Percentiles rank a stretch among this genome's conserved stretches.
Conservation (phyloP, 495 filamentous ascomycete genomes). For the Aspergillus avenaceus region DNA sequence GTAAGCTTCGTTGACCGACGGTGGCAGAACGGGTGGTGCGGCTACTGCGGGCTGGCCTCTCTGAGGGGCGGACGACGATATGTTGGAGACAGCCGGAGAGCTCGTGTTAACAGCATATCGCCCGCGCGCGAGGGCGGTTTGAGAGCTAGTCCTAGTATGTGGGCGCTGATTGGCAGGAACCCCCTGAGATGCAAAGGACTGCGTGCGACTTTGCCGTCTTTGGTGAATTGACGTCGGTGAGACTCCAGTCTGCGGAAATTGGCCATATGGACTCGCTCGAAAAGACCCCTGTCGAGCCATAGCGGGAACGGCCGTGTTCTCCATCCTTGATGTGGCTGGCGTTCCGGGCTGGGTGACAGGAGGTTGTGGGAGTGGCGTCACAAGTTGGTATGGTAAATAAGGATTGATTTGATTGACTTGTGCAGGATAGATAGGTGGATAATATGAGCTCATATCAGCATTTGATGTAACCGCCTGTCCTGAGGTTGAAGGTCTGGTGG, state of each 20-base stretch:
- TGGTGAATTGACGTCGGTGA: slow-evolving; percentile 6
- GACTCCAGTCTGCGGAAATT: slow-evolving; percentile 6
- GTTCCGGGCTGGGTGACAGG: background rate
- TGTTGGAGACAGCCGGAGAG: background rate
- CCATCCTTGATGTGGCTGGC: background rate
- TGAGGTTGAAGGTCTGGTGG: background rate
- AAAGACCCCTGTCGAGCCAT: background rate
- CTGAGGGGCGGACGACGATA: background rate
- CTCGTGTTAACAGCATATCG: background rate
- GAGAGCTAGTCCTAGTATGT: background rate
- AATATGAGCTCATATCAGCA: background rate
- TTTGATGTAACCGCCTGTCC: background rate
- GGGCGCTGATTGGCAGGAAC: background rate
- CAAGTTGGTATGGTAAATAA: background rate
- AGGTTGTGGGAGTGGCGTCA: background rate
- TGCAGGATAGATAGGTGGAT: background rate
- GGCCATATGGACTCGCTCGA: slow-evolving; percentile 1
- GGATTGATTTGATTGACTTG: background rate
- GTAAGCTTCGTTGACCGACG: background rate
- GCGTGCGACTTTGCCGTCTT: slow-evolving; percentile 9
- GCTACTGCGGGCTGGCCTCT: background rate
- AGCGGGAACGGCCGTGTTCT: background rate
- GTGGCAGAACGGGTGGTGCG: background rate
- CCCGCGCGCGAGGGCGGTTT: slow-evolving; percentile 2
- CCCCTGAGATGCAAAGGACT: slow-evolving; percentile 2